Percentiles rank a stretch among this genome's conserved stretches.
phyloP scores from a whole-genome alignment of 345 rosid species.

The Syzygium oleosum region DNA sequence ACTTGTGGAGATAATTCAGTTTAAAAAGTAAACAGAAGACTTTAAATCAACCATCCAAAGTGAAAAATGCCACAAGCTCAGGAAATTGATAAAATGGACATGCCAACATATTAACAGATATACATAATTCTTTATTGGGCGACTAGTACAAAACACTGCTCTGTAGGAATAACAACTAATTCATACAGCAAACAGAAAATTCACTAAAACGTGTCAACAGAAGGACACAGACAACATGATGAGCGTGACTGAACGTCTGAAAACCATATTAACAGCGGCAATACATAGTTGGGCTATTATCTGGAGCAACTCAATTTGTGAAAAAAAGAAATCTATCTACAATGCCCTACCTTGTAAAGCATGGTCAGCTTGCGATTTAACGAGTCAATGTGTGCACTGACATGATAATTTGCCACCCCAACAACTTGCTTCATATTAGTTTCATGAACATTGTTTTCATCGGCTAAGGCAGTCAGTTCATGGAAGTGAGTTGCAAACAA shows the following conservation, averaged over 20 bases:
- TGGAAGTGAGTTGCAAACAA: conserved; percentile 97
- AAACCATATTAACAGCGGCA: neutral
- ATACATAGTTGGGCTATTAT: neutral
- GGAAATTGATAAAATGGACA: neutral
- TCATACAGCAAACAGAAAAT: neutral
- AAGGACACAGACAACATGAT: neutral
- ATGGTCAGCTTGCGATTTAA: conserved; percentile 83
- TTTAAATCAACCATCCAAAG: neutral
- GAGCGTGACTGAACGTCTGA: neutral
- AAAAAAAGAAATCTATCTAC: neutral
- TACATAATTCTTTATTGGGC: neutral
- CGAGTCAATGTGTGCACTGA: conserved; percentile 90
- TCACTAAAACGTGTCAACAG: neutral
- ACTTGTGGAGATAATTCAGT: neutral
- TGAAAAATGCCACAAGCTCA: neutral
- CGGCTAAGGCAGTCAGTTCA: conserved; percentile 86
- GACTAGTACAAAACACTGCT: neutral
- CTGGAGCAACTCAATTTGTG: neutral
- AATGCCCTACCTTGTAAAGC: conserved; percentile 73
- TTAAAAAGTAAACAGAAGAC: neutral
- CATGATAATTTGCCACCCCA: conserved; percentile 93
- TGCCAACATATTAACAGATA: neutral
- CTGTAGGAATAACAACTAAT: neutral
- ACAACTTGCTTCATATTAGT: conserved; percentile 28
- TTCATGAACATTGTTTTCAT: conserved; percentile 34